These are phyloP conservation scores for Cantharellus cinnabarinus DNA, from an alignment of 768 basidiomycete genomes.

Conservation along the genomic window DNA sequence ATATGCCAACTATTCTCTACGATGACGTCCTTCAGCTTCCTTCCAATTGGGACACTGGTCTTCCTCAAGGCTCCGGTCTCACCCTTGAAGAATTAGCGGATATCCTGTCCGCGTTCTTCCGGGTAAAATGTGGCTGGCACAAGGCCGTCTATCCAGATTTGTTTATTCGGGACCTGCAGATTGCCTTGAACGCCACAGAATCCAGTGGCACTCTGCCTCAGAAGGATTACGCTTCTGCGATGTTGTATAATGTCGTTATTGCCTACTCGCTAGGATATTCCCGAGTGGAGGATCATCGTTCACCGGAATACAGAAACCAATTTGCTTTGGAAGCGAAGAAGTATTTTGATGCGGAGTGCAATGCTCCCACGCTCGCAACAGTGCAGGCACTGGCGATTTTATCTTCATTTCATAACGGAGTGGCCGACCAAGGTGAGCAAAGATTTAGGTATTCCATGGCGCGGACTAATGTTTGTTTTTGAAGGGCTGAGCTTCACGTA, in stretches of 20 bases:
- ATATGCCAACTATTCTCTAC: too few species aligned
- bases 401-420: neutral
- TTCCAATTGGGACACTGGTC: too few species aligned
- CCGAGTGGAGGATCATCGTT: neutral
- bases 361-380: neutral
- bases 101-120: slow-evolving; percentile 27
- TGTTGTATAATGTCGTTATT: neutral
- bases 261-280: neutral
- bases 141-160: slow-evolving; percentile 27
- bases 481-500: neutral
- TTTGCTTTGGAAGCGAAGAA: neutral
- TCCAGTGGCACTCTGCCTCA: neutral
- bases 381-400: neutral
- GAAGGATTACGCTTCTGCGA: neutral
- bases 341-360: neutral
- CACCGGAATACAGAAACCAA: neutral
- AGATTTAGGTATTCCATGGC: neutral
- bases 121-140: slow-evolving; percentile 31
- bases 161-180: slow-evolving; percentile 23
- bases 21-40: too few species aligned
- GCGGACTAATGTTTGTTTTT: neutral
- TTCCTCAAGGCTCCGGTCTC: neutral
- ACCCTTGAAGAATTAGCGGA: neutral
- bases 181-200: neutral
- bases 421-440: neutral